Conservation (phyloP, 2,329 filamentous ascomycete species). For the Epicoccum sorghinum region DNA sequence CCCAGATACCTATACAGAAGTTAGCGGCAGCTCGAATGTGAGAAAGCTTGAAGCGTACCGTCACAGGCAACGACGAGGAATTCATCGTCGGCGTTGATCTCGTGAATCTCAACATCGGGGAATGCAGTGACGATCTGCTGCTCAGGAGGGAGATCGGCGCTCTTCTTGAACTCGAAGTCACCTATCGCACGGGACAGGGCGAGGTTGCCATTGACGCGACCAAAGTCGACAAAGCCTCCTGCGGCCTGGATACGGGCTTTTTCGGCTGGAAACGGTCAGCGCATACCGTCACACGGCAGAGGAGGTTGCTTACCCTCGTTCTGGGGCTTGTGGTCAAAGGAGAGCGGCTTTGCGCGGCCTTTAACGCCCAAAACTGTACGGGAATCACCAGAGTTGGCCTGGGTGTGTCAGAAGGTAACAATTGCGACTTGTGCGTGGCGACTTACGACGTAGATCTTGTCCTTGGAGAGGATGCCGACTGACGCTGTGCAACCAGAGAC, state of each 20-base stretch:
- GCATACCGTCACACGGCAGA: neutral
- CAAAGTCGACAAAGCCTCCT: conserved; percentile 97
- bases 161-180: conserved; percentile 99
- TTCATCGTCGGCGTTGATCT: conserved; percentile 90
- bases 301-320: conserved; percentile 75
- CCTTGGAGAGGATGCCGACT: conserved; percentile 83
- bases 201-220: conserved; percentile 96
- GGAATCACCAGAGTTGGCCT: conserved; percentile 98
- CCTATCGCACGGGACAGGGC: conserved; percentile 96
- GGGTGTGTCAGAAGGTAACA: conserved; percentile 21
- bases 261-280: conserved; percentile 68
- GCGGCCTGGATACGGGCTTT: conserved; percentile 95
- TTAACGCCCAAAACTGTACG: conserved; percentile 95
- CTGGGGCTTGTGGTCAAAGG: conserved; percentile 99
- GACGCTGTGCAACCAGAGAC: conserved; percentile 97
- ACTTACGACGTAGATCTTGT: conserved; percentile 95
- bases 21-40: neutral
- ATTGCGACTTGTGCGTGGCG: neutral
- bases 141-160: conserved; percentile 93
- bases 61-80: conserved; percentile 64
- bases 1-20: conserved; percentile 83
- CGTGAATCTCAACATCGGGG: conserved; percentile 91
- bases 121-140: conserved; percentile 98
- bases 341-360: conserved; percentile 94
- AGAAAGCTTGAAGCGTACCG: conserved; percentile 35